Conservation (phyloP, 2,329 filamentous ascomycete species). For the Cucurbitaria berberidis region DNA sequence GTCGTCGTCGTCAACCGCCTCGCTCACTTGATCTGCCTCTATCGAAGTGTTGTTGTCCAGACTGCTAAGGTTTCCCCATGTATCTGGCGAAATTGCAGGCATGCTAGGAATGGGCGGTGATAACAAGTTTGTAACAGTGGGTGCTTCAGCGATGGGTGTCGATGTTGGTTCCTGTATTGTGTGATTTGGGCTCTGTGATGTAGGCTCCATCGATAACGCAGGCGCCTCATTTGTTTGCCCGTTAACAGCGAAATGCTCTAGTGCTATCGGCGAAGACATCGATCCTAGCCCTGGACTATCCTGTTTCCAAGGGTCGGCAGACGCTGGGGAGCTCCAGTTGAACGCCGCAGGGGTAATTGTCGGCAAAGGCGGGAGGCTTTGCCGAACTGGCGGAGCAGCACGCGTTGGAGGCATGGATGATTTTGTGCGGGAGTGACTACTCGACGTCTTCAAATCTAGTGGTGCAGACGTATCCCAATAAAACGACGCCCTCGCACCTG, state of each 20-base stretch:
- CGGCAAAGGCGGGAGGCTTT: slow-evolving; percentile 28
- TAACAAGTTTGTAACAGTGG: slow-evolving; percentile 16
- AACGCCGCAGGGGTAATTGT: slow-evolving; percentile 37
- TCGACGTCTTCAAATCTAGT: slow-evolving; percentile 17
- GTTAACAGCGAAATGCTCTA: slow-evolving; percentile 21
- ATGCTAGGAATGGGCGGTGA: slow-evolving; percentile 12
- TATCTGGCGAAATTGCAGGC: slow-evolving; percentile 12
- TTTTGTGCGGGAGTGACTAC: slow-evolving; percentile 31
- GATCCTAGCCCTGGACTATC: slow-evolving; percentile 21
- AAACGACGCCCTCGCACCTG: slow-evolving; percentile 43
- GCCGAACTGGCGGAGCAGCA: slow-evolving; percentile 21
- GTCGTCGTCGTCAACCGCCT: slow-evolving; percentile 36
- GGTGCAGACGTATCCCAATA: slow-evolving; percentile 46
- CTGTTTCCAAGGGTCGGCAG: slow-evolving; percentile 27
- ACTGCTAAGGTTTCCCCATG: slow-evolving; percentile 21
- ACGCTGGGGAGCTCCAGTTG: slow-evolving; percentile 42
- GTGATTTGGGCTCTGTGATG: slow-evolving; percentile 12
- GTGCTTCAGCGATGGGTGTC: slow-evolving; percentile 20
- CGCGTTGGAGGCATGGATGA: slow-evolving; percentile 27
- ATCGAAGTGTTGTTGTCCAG: slow-evolving; percentile 18
- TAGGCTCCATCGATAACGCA: slow-evolving; percentile 29
- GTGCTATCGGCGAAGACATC: slow-evolving; percentile 22
- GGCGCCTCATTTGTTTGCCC: slow-evolving; percentile 27
- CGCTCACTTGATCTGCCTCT: slow-evolving; percentile 4
- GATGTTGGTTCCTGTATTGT: slow-evolving; percentile 21